Evolutionary conservation across 352 stramenopile species (phyloP).

Genomic region (Phytopythium vexans): DNA sequence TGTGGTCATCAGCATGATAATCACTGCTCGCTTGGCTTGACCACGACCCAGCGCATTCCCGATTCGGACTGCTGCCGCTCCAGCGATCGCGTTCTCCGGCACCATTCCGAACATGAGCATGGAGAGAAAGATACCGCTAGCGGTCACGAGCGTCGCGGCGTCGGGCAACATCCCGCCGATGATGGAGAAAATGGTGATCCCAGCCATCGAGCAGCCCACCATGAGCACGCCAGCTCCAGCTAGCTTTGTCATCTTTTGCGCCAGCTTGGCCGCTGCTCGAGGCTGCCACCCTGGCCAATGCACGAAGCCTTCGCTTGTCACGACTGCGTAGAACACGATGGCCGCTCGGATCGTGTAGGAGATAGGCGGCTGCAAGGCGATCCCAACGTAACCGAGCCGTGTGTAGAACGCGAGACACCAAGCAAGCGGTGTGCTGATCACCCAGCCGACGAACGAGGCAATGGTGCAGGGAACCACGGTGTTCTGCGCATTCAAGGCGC

Average conservation of each 20-base stretch:
- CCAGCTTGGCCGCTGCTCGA: constrained; percentile 7
- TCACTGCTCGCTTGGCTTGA: constrained; percentile 7
- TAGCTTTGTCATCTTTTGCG: constrained; percentile 5
- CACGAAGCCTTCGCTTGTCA: constrained; percentile 18
- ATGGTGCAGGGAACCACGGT: constrained; percentile 19
- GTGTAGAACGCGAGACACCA: constrained; percentile 30
- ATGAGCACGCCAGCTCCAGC: constrained; percentile 6
- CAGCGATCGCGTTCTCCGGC: constrained; percentile 5
- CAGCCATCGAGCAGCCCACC: constrained; percentile 3
- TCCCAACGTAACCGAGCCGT: constrained; percentile 25
- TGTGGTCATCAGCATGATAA: constrained; percentile 1
- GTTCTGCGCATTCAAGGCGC: constrained; percentile 26
- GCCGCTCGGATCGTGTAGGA: constrained; percentile 12
- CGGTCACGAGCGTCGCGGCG: constrained; percentile 13
- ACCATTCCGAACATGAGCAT: neutral
- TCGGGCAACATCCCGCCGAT: constrained; percentile 16
- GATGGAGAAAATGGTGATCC: constrained; percentile 9
- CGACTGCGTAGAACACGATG: constrained; percentile 9
- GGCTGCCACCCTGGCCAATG: constrained; percentile 31
- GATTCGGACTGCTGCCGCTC: constrained; percentile 10
- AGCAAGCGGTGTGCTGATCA: constrained; percentile 13
- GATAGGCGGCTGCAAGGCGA: constrained; percentile 10
- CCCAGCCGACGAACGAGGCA: constrained; percentile 11
- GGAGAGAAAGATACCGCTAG: constrained; percentile 14
- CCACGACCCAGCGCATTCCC: constrained; percentile 16